Conservation (phyloP, 306 rosid genomes). For the Sindora glabra region DNA sequence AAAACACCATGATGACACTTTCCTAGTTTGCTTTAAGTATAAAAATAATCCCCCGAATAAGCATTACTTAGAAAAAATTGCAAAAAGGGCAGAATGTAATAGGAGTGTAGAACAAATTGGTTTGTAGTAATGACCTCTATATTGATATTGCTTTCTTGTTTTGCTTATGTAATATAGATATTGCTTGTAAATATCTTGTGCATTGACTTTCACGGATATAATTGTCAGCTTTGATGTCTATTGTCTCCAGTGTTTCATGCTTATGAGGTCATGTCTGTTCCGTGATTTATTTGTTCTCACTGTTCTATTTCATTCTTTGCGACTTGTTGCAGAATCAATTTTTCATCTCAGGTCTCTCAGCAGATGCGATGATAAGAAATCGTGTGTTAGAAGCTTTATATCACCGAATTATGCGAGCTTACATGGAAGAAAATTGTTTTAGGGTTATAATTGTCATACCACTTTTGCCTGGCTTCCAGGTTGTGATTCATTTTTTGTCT, state of each 20-base stretch:
- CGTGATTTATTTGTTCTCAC: constrained; percentile 21
- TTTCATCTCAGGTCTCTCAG: constrained; percentile 94
- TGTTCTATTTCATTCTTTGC: constrained; percentile 17
- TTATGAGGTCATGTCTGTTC: not conserved
- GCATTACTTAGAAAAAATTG: not conserved
- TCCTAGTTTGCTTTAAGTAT: not conserved
- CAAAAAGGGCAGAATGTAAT: not conserved
- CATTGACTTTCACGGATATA: not conserved
- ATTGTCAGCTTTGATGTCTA: not conserved
- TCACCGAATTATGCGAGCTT: constrained; percentile 72
- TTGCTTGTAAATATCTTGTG: not conserved
- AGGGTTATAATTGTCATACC: constrained; percentile 92
- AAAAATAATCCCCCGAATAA: not conserved
- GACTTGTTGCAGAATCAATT: constrained; percentile 82
- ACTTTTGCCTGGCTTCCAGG: constrained; percentile 98
- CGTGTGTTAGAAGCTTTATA: constrained; percentile 86
- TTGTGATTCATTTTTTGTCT: constrained; percentile 22
- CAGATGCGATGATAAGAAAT: constrained; percentile 75
- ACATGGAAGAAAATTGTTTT: constrained; percentile 69
- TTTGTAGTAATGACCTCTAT: not conserved
- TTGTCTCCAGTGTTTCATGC: not conserved
- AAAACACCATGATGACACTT: not conserved
- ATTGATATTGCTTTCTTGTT: not conserved
- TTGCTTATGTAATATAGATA: not conserved
- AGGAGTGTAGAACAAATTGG: constrained; percentile 5